A percentile compares a stretch with the other conserved stretches of the same genome.
These are phyloP conservation scores for Chionographis japonica DNA, from an alignment of 106 monocot species.

Conservation along the genomic window DNA sequence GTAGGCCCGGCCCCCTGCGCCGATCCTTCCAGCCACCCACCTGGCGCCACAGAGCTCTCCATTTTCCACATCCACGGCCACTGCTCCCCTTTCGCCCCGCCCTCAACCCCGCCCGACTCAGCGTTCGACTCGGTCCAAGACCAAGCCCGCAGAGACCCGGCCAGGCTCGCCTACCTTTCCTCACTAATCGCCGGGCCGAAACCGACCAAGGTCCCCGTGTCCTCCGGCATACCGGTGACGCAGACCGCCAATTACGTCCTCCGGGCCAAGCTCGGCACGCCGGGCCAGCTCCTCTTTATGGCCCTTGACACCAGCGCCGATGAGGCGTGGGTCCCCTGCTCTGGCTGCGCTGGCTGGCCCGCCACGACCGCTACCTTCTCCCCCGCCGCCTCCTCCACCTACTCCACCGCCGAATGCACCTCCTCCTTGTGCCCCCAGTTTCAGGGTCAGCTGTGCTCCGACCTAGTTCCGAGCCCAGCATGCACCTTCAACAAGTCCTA, in stretches of 20 bases:
- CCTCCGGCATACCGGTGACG: slow-evolving; percentile 66
- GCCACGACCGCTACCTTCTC: slow-evolving; percentile 20
- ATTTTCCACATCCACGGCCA: slow-evolving; percentile 51
- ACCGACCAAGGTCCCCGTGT: slow-evolving; percentile 46
- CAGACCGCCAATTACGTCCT: slow-evolving; percentile 74
- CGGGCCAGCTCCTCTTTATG: slow-evolving; percentile 62
- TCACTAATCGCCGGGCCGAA: slow-evolving; percentile 15
- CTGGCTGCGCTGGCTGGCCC: slow-evolving; percentile 53
- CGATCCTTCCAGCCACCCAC: slow-evolving; percentile 12
- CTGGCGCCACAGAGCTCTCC: slow-evolving; percentile 34
- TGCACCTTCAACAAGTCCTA: slow-evolving; percentile 60
- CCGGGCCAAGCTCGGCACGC: slow-evolving; percentile 63
- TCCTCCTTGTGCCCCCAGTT: slow-evolving; percentile 38
- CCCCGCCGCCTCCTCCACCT: slow-evolving; percentile 43
- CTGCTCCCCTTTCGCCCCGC: slow-evolving; percentile 40
- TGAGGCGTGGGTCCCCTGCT: slow-evolving; percentile 60
- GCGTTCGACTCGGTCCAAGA: slow-evolving; percentile 27
- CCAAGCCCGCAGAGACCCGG: slow-evolving; percentile 29
- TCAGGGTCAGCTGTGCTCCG: slow-evolving; percentile 28
- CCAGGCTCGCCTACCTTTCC: slow-evolving; percentile 47
- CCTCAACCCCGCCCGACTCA: slow-evolving; percentile 16
- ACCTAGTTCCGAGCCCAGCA: not conserved
- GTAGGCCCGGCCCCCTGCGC: slow-evolving; percentile 1
- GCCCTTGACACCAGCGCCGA: slow-evolving; percentile 80
- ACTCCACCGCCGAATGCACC: slow-evolving; percentile 48